phyloP scores from a whole-genome alignment of 2,329 filamentous ascomycete species.

The Colletotrichum trifolii region DNA sequence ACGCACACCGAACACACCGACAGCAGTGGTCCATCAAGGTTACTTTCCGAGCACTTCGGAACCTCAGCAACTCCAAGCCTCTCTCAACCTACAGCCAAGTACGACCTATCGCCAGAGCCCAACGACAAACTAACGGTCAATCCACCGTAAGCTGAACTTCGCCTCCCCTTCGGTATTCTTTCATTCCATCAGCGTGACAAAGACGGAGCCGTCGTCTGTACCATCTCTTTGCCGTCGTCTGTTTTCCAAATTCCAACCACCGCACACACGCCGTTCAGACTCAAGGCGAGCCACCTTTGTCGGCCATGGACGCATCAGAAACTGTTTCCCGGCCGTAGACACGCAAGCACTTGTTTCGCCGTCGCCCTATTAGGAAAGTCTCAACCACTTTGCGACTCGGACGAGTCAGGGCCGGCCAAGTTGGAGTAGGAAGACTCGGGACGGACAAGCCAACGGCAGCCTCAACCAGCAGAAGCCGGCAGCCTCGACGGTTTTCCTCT shows the following conservation, averaged over 20 bases:
- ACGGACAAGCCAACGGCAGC: neutral
- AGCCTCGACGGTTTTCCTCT: slow-evolving; percentile 14
- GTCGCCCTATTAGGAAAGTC: slow-evolving; percentile 34
- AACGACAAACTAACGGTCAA: slow-evolving; percentile 3
- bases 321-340: slow-evolving; percentile 28
- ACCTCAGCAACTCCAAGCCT: too few relatives aligned
- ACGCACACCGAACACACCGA: too few relatives aligned
- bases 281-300: slow-evolving; percentile 29
- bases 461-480: slow-evolving; percentile 14
- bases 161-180: too few relatives aligned
- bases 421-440: neutral
- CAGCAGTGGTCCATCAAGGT: too few relatives aligned
- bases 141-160: too few relatives aligned
- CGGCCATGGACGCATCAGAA: slow-evolving; percentile 24
- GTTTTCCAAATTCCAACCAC: slow-evolving; percentile 11
- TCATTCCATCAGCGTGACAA: too few relatives aligned
- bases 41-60: too few relatives aligned
- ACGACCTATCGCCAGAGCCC: too few relatives aligned
- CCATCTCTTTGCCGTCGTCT: slow-evolving; percentile 14
- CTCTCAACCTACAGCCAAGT: too few relatives aligned
- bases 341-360: slow-evolving; percentile 36
- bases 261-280: slow-evolving; percentile 26
- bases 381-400: slow-evolving; percentile 34
- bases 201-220: neutral
- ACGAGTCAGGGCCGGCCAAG: slow-evolving; percentile 22